Percentiles rank a stretch among this genome's conserved stretches.
Conservation (phyloP, 164 flowering plant species). For the Magnolia changhungtana region DNA sequence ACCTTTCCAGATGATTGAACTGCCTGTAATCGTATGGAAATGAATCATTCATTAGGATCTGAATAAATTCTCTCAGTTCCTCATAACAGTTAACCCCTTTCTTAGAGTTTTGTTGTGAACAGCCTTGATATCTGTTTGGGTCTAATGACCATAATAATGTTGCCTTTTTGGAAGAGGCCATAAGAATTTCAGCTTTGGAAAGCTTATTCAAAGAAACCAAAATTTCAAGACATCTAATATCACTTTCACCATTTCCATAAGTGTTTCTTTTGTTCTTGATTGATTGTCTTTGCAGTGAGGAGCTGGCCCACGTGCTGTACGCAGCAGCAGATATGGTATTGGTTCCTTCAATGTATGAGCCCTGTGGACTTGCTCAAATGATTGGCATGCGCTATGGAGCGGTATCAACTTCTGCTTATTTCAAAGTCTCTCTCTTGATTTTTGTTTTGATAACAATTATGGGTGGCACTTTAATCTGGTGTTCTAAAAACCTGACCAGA, state of each 20-base stretch:
- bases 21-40: not conserved
- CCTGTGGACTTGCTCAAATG: constrained; percentile 76
- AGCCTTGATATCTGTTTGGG: not conserved
- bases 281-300: constrained; percentile 41
- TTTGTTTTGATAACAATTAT: not conserved
- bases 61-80: not conserved
- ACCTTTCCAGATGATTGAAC: not conserved
- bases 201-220: not conserved
- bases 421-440: not conserved
- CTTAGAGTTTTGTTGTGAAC: not conserved
- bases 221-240: not conserved
- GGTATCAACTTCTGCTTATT: constrained; percentile 28
- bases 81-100: not conserved
- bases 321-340: constrained; percentile 72
- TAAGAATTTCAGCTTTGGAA: not conserved
- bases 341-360: constrained; percentile 72
- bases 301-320: constrained; percentile 68
- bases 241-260: not conserved
- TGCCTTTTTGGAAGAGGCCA: not conserved
- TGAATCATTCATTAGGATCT: not conserved
- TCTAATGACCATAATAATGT: not conserved
- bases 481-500: not conserved
- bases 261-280: not conserved
- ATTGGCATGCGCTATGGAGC: constrained; percentile 77
- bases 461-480: not conserved